Evolutionary conservation across 805 yeast species (phyloP).

Genomic region (Ogataea corticis): DNA sequence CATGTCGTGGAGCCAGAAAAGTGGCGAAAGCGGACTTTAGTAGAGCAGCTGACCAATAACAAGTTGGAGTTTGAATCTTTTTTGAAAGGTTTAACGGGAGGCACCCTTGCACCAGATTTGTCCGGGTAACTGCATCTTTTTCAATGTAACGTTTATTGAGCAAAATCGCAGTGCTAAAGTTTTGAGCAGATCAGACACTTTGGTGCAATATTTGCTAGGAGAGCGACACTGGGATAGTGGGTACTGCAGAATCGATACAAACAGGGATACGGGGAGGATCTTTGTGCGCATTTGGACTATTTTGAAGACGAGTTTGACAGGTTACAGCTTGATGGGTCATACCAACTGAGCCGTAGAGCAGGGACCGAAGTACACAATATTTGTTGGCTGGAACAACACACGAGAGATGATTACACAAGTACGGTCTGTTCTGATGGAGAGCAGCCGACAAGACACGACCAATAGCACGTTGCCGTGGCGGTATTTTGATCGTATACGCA

Average conservation of each 20-base stretch:
- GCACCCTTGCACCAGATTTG: not conserved
- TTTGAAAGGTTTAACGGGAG: not conserved
- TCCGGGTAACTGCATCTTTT: no score
- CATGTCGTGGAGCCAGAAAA: not conserved
- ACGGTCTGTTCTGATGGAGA: conserved; percentile 3
- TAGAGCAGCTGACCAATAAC: not conserved
- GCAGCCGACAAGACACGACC: not conserved
- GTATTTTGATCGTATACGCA: not conserved
- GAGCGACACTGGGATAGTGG: no score
- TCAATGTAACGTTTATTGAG: no score
- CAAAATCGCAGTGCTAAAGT: no score
- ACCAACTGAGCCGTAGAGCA: not conserved
- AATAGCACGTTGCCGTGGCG: not conserved
- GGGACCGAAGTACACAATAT: not conserved
- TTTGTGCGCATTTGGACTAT: no score
- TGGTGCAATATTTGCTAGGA: no score
- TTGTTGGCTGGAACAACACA: not conserved
- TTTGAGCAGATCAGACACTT: no score
- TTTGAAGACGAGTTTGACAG: no score
- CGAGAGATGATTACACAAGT: conserved; percentile 2
- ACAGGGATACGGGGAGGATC: no score
- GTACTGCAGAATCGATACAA: no score
- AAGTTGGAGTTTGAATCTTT: not conserved
- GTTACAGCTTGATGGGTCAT: not conserved
- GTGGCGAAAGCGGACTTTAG: no score